phyloP scores from a whole-genome alignment of 768 basidiomycete species.

The Chiua virens region DNA sequence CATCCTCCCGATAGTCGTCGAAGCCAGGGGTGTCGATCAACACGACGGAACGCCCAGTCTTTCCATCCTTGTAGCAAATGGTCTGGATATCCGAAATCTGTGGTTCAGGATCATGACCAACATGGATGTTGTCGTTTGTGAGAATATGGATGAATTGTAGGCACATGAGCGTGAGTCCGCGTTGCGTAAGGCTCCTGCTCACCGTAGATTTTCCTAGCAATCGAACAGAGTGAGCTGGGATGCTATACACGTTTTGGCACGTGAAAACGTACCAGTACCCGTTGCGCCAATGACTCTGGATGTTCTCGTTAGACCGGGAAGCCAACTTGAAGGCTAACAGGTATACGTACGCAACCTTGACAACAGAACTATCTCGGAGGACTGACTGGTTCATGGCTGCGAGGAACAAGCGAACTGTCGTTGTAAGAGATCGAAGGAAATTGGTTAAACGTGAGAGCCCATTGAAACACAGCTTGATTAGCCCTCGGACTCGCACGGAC shows the following conservation, averaged over 20 bases:
- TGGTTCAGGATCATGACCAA: slow-evolving; percentile 2
- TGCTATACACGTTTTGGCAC: no score
- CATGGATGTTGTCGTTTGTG: not conserved
- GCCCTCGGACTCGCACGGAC: no score
- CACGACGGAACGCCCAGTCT: slow-evolving; percentile 1
- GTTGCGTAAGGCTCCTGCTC: not conserved
- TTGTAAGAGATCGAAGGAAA: no score
- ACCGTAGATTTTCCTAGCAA: slow-evolving; percentile 7
- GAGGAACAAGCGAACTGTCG: no score
- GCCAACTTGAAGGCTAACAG: no score
- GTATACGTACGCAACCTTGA: slow-evolving; percentile 45
- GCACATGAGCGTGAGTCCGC: not conserved
- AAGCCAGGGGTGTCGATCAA: slow-evolving; percentile 17
- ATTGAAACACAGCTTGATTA: no score
- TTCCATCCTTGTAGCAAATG: not conserved
- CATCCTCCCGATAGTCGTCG: slow-evolving; percentile 6
- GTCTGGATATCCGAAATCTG: slow-evolving; percentile 1
- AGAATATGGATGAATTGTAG: slow-evolving; percentile 6
- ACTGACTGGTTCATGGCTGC: no score
- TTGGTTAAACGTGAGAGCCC: no score
- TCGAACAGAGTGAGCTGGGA: not conserved
- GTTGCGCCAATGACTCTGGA: not conserved
- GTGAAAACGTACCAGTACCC: not conserved
- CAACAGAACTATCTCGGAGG: no score
- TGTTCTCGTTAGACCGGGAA: no score